phyloP scores from a whole-genome alignment of 805 yeast species.

The Saccharomycopsis malanga region DNA sequence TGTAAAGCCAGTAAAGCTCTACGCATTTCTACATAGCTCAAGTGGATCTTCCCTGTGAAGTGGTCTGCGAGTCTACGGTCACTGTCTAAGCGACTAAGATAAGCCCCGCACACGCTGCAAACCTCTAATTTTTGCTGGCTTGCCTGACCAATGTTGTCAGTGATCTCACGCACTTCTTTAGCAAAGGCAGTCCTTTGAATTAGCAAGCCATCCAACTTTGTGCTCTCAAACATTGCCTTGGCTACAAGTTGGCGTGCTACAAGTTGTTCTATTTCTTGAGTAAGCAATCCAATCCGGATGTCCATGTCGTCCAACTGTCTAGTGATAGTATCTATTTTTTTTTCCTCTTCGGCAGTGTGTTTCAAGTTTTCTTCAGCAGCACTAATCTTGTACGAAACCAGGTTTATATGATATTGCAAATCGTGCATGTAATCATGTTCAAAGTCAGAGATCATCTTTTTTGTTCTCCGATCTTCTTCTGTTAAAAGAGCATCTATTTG shows the following conservation, averaged over 20 bases:
- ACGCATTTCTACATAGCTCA: constrained; percentile 76
- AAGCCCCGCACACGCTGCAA: constrained; percentile 86
- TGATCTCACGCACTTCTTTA: constrained; percentile 48
- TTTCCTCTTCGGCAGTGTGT: constrained; percentile 68
- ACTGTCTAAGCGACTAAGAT: constrained; percentile 74
- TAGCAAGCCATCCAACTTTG: constrained; percentile 37
- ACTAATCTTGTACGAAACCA: constrained; percentile 58
- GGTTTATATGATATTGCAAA: constrained; percentile 34
- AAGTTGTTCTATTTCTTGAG: constrained; percentile 56
- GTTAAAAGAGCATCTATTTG: constrained; percentile 30
- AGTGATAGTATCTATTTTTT: constrained; percentile 46
- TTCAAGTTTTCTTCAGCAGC: constrained; percentile 59
- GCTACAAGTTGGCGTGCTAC: constrained; percentile 40
- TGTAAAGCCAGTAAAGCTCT: constrained; percentile 33
- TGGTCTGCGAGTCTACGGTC: constrained; percentile 88
- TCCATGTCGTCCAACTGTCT: constrained; percentile 56
- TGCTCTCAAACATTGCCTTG: constrained; percentile 45
- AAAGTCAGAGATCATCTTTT: constrained; percentile 34
- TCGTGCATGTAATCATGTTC: constrained; percentile 43
- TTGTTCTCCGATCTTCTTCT: constrained; percentile 35
- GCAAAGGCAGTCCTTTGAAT: constrained; percentile 46
- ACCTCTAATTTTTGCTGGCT: constrained; percentile 89
- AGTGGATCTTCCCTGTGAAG: constrained; percentile 79
- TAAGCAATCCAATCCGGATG: constrained; percentile 54
- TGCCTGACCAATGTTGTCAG: constrained; percentile 73